A percentile compares a stretch with the other conserved stretches of the same genome.
These are phyloP conservation scores for Geotrichum phurueaensis DNA, from an alignment of 1,139 yeast genomes.

Conservation along the genomic window DNA sequence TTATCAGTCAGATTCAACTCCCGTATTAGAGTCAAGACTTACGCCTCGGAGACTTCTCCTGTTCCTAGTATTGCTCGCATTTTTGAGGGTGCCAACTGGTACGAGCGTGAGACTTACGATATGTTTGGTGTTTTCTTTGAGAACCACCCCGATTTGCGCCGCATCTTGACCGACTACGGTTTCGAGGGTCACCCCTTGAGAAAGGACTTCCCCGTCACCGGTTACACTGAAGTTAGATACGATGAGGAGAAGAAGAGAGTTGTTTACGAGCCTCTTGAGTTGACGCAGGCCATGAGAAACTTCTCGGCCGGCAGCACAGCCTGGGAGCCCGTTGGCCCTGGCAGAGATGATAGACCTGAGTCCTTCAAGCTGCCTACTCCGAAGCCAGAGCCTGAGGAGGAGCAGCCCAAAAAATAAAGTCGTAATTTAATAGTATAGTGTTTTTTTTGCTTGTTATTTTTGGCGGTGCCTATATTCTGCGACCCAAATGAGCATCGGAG, in stretches of 20 bases:
- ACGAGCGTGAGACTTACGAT: constrained; percentile 83
- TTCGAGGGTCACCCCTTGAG: constrained; percentile 89
- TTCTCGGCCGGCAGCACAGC: constrained; percentile 82
- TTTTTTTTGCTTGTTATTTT: no score
- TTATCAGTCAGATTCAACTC: constrained; percentile 80
- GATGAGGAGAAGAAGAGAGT: constrained; percentile 89
- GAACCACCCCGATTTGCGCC: constrained; percentile 83
- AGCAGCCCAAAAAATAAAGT: constrained; percentile 30
- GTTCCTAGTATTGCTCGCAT: constrained; percentile 72
- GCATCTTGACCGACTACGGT: constrained; percentile 89
- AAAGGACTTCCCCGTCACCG: constrained; percentile 90
- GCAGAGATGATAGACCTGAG: constrained; percentile 77
- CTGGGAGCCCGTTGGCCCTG: constrained; percentile 91
- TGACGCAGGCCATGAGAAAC: constrained; percentile 89
- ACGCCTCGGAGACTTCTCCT: constrained; percentile 74
- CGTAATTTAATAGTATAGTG: neutral
- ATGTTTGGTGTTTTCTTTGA: constrained; percentile 82
- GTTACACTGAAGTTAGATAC: constrained; percentile 83
- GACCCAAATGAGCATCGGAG: neutral
- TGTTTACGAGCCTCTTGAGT: constrained; percentile 82
- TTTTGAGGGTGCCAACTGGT: constrained; percentile 83
- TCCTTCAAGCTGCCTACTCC: constrained; percentile 77
- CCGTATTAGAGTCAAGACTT: constrained; percentile 82
- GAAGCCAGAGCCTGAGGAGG: constrained; percentile 52
- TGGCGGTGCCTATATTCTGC: neutral